These are phyloP conservation scores for Tylopilus orsonianus DNA, from an alignment of 1,284 basidiomycete species.

Conservation along the genomic window DNA sequence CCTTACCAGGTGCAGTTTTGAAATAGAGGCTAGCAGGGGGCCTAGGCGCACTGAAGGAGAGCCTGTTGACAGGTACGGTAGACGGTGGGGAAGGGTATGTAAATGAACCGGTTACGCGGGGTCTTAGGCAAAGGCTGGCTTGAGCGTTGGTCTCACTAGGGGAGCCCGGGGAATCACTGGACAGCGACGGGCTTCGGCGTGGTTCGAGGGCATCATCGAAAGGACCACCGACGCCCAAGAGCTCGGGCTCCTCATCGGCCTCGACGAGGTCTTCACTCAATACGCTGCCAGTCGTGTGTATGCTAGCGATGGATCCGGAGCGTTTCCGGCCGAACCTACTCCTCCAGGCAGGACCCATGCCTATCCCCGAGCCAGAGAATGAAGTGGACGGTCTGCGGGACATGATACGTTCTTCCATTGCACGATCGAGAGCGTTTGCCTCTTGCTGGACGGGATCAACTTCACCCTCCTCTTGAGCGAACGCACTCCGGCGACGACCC, in stretches of 20 bases:
- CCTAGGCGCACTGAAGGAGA: conserved; percentile 47
- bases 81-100: conserved; percentile 23
- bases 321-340: conserved; percentile 67
- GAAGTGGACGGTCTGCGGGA: conserved; percentile 70
- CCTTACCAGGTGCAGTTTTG: conserved; percentile 48
- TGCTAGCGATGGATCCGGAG: conserved; percentile 70
- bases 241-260: conserved; percentile 72
- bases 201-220: conserved; percentile 52
- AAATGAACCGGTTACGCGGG: conserved; percentile 4
- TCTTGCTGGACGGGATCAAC: conserved; percentile 65
- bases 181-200: conserved; percentile 35
- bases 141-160: conserved; percentile 27
- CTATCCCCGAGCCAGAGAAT: conserved; percentile 60
- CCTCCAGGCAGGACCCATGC: conserved; percentile 67
- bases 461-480: conserved; percentile 53
- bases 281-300: conserved; percentile 61
- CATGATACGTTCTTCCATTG: conserved; percentile 77
- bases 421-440: conserved; percentile 73
- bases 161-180: conserved; percentile 35
- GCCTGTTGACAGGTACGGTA: conserved; percentile 43
- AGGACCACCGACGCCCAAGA: conserved; percentile 65
- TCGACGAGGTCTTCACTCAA: conserved; percentile 79
- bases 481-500: conserved; percentile 64
- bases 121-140: conserved; percentile 11
- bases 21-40: conserved; percentile 49